Evolutionary conservation across 73 alveolate species (phyloP), one percentile per base, ranked within the genome.

Genomic region (Blepharisma stoltei): DNA sequence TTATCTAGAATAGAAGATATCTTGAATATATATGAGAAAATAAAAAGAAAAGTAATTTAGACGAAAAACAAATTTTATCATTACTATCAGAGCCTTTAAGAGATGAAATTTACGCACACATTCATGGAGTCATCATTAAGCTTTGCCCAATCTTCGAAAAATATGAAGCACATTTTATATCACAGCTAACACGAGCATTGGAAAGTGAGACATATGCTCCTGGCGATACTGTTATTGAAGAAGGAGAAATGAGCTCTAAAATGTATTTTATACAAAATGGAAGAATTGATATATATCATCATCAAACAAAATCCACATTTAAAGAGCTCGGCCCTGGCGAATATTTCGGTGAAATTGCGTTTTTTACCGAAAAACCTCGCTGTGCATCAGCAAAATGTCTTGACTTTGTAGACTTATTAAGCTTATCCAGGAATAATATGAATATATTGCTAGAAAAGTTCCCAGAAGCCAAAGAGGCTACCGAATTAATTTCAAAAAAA

Each of bases 341-440:
- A 9, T 87, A 83, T 49, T 92, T 92, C 82, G 98, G 98, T 25
- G 95, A 89, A 65, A 81, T 92, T 5, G 96, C 94, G 41, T 92
- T 92, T 68, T 93, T 88, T 78, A 78, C 94, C 8, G 89, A 88
- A 44, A 90, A 83, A 67, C 88, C 94, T 23, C 84, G 95, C 60
- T 71, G 84, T 43, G 83, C 94, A 18, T 76, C 94, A 0, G 98
- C 92, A 4, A 87, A 90, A 48, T 73, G 95, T 6, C 50, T 88
- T 44, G 96, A 93, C 78, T 91, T 93, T 65, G 92, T 90, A 21
- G 90, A 88, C 46, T 60, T 60, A 38, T 25, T 60, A 25, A 60
- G 73, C 5, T 5, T 60, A 9, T 60, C 73, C 23, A 14, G 73
- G 37, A 14, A 2, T 25, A 60, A 60, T 25, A 8, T 60, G 37